Percentiles rank a stretch among this genome's conserved stretches.
These are phyloP conservation scores for Claviceps sorghi DNA, from an alignment of 2,329 filamentous ascomycete species.

Conservation along the genomic window DNA sequence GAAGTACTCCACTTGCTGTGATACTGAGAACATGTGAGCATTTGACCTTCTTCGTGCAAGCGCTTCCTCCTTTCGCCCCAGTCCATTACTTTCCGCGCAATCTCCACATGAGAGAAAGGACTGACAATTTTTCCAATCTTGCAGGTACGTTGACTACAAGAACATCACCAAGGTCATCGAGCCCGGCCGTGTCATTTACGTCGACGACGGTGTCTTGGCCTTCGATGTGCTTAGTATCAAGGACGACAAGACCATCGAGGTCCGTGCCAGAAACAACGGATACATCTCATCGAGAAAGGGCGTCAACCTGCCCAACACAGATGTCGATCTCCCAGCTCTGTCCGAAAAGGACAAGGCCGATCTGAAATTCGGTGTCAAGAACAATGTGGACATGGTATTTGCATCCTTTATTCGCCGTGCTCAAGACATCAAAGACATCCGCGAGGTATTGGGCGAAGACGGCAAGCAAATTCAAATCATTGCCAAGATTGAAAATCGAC, in stretches of 20 bases:
- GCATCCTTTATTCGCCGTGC: slow-evolving; percentile 94
- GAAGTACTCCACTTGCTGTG: slow-evolving; percentile 67
- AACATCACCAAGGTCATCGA: slow-evolving; percentile 99
- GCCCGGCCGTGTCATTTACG: slow-evolving; percentile 85
- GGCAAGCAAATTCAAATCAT: slow-evolving; percentile 98
- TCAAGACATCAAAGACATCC: slow-evolving; percentile 86
- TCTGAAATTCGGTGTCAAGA: slow-evolving; percentile 91
- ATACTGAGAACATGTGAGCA: slow-evolving; percentile 84
- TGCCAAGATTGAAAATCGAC: slow-evolving; percentile 99
- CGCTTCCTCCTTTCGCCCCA: neutral
- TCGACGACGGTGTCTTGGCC: slow-evolving; percentile 94
- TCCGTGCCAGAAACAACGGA: slow-evolving; percentile 87
- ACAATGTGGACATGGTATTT: slow-evolving; percentile 98
- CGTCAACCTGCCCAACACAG: slow-evolving; percentile 96
- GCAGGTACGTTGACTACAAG: slow-evolving; percentile 94
- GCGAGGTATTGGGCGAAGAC: slow-evolving; percentile 75
- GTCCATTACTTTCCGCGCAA: neutral
- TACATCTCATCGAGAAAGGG: slow-evolving; percentile 98
- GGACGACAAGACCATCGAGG: slow-evolving; percentile 78
- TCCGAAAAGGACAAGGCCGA: slow-evolving; percentile 97
- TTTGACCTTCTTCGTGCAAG: neutral
- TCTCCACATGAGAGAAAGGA: neutral
- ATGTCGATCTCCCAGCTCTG: slow-evolving; percentile 91
- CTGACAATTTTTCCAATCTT: neutral
- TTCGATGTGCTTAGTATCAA: slow-evolving; percentile 83